Base-by-base conservation (phyloP, 768 basidiomycete species). In the Termitomyces sp. region DNA sequence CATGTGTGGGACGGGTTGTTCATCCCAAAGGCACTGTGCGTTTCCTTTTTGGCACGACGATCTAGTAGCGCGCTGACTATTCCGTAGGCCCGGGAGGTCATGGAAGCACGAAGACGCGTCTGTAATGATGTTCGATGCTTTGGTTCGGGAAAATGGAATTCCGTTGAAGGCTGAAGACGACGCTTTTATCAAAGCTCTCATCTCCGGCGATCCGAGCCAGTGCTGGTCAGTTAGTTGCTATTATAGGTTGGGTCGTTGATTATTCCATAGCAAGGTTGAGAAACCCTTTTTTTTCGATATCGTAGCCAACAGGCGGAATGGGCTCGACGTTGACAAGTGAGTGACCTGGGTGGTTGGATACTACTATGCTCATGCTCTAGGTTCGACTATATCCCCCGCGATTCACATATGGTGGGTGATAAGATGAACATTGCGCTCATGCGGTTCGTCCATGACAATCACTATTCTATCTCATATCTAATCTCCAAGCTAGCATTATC, bases 241-340 rank as follows among this genome's bases (percentile, higher is more conserved):
- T 26, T 12, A 5, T 26, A 15, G 9, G 24, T 5, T 9, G 17
- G 11, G 22, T 26, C 4, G n/a, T 37, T 48, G 34, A 49, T 12
- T 6, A 26, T 49, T 10, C 2, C n/a, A n/a, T 54, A 71, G 75
- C 45, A 62, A 70, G 0, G 63, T 72, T 15, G 86, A 85, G 64
- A 91, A 91, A 67, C 67, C 71, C 0, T 93, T 88, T 61, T 68
- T 93, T 2, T 93, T 93, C 62, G 87, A 93, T 52, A 92, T 93
- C 49, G 88, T 93, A 2, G 85, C 90, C 0, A 93, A 93, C 69
- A 80, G 80, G 66, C 73, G 82, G 7, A 93, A 92, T 57, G 91
- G 91, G 0, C 74, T 93, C 4, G 91, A 93, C 62, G 90, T 93
- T 5, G 90, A 93, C 75, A 92, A 92, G 89, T 88, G 55, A 57